These are phyloP conservation scores for Sporothrix euskadiensis DNA, from an alignment of 2,329 filamentous ascomycete species.

Conservation along the genomic window DNA sequence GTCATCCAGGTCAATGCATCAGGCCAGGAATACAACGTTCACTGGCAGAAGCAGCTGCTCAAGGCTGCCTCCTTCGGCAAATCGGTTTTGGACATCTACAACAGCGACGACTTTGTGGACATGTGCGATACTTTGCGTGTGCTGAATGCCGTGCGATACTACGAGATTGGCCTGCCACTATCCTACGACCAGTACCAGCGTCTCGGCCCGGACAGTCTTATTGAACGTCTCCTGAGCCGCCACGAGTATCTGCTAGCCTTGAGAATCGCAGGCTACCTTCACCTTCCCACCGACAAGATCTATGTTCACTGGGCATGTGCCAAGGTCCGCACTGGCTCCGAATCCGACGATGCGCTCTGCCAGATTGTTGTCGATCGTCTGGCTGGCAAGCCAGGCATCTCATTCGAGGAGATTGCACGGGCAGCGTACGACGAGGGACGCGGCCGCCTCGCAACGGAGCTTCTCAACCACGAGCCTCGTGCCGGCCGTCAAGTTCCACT, in stretches of 20 bases:
- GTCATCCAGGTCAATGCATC: constrained; percentile 67
- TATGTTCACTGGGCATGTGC: constrained; percentile 97
- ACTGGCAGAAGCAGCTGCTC: constrained; percentile 95
- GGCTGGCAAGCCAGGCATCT: constrained; percentile 85
- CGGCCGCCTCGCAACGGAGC: constrained; percentile 80
- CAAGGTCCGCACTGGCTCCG: constrained; percentile 82
- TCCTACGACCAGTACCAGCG: constrained; percentile 94
- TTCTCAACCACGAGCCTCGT: constrained; percentile 90
- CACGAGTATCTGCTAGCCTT: constrained; percentile 90
- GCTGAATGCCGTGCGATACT: constrained; percentile 87
- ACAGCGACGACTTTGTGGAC: constrained; percentile 97
- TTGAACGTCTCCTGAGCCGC: constrained; percentile 80
- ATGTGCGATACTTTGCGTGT: constrained; percentile 95
- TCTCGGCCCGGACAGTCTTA: constrained; percentile 84
- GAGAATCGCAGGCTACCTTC: constrained; percentile 82
- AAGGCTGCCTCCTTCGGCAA: constrained; percentile 97
- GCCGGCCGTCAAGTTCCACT: constrained; percentile 96
- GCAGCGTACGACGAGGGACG: constrained; percentile 94
- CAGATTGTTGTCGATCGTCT: constrained; percentile 82
- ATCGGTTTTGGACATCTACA: constrained; percentile 94
- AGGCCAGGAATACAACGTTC: constrained; percentile 82
- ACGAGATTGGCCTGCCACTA: constrained; percentile 83
- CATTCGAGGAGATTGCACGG: constrained; percentile 89
- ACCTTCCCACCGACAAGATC: constrained; percentile 81
- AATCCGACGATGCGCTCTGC: constrained; percentile 86